phyloP scores from a whole-genome alignment of 2,329 filamentous ascomycete genomes.

The Fusarium hainanense region DNA sequence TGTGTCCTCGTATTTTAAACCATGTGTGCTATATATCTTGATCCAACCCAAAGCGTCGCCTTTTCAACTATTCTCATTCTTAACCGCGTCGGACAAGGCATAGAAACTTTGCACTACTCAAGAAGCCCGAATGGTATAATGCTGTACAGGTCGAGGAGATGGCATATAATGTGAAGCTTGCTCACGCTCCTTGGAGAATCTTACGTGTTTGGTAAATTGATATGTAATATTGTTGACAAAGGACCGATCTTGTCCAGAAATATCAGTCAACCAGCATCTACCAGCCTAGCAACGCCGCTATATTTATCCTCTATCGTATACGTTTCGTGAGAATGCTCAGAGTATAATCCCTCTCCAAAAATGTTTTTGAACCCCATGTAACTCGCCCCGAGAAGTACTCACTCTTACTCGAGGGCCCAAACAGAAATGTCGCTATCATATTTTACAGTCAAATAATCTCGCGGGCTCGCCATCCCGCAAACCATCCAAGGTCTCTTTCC shows the following conservation, averaged over 20 bases:
- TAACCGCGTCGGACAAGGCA: neutral
- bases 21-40: neutral
- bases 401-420: slow-evolving; percentile 5
- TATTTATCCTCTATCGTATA: slow-evolving; percentile 27
- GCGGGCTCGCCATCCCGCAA: slow-evolving; percentile 28
- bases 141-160: neutral
- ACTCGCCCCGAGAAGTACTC: neutral
- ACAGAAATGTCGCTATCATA: slow-evolving; percentile 28
- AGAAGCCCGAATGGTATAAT: neutral
- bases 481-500: slow-evolving; percentile 20
- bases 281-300: slow-evolving; percentile 18
- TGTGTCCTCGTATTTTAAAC: neutral
- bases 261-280: neutral
- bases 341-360: neutral
- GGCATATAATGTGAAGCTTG: neutral
- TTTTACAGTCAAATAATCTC: slow-evolving; percentile 22
- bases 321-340: slow-evolving; percentile 22
- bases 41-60: neutral
- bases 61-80: neutral
- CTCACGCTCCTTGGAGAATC: neutral
- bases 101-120: neutral
- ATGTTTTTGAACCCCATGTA: slow-evolving; percentile 7
- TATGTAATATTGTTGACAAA: neutral
- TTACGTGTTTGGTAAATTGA: neutral
- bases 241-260: neutral